A percentile compares a stretch with the other conserved stretches of the same genome.
phyloP scores from a whole-genome alignment of 1,284 basidiomycete genomes.

The Pterulicium gracile region DNA sequence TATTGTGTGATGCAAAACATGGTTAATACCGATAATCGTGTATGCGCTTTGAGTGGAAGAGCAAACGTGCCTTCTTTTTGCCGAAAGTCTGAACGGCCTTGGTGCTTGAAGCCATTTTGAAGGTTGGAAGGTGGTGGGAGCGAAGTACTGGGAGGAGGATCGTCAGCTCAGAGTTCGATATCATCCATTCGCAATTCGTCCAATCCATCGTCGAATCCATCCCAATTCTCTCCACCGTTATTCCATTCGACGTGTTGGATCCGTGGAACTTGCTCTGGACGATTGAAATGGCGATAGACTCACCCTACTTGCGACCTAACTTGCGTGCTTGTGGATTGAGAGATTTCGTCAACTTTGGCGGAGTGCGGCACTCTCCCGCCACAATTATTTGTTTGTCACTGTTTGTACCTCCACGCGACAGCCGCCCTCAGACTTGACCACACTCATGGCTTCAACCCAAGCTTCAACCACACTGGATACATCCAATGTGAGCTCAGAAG shows the following conservation, averaged over 20 bases:
- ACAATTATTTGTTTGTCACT: no score
- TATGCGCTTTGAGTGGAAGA: no score
- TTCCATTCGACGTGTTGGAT: no score
- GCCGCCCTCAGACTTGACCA: no score
- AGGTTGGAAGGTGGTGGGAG: slow-evolving; percentile 10
- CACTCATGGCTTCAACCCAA: no score
- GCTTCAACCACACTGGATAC: no score
- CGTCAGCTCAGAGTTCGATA: not conserved
- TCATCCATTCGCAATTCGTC: not conserved
- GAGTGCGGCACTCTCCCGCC: not conserved
- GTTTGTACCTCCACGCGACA: no score
- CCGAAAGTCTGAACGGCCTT: slow-evolving; percentile 96
- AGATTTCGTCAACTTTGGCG: no score
- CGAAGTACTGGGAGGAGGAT: not conserved
- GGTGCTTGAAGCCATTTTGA: slow-evolving; percentile 61
- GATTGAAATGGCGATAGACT: not conserved
- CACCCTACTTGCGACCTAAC: not conserved
- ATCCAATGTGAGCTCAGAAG: no score
- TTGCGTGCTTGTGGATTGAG: no score
- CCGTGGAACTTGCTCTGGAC: no score
- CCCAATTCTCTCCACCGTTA: not conserved
- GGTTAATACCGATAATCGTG: slow-evolving; percentile 2
- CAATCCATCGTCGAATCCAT: not conserved
- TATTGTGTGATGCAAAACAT: slow-evolving; percentile 27
- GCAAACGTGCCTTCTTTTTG: slow-evolving; percentile 86